These are phyloP conservation scores for Chrysoporthe puriensis DNA, from an alignment of 2,329 filamentous ascomycete genomes.

Conservation along the genomic window DNA sequence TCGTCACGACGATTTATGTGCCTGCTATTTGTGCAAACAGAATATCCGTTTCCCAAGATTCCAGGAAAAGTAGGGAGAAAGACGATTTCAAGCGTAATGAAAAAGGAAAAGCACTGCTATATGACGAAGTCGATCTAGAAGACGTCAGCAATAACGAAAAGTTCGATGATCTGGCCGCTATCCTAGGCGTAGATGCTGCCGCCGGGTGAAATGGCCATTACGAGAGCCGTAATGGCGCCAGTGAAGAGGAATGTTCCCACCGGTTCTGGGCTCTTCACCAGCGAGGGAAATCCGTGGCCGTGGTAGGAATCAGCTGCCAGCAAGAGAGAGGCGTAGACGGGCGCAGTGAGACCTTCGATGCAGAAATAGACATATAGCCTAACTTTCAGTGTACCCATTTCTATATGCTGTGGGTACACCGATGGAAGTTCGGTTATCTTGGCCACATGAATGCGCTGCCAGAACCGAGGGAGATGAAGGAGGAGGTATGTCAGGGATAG, in stretches of 20 bases:
- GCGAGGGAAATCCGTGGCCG: slow-evolving; percentile 7
- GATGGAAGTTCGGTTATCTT: too few species aligned
- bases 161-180: slow-evolving; percentile 46
- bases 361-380: slow-evolving; percentile 30
- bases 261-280: slow-evolving; percentile 42
- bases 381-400: too few species aligned
- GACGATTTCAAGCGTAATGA: slow-evolving; percentile 42
- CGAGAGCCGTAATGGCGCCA: slow-evolving; percentile 44
- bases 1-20: slow-evolving; percentile 32
- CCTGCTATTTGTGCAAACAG: slow-evolving; percentile 41
- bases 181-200: slow-evolving; percentile 54
- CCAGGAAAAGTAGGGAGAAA: slow-evolving; percentile 56
- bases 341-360: slow-evolving; percentile 43
- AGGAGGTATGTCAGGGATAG: too few species aligned
- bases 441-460: too few species aligned
- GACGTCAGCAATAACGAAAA: slow-evolving; percentile 48
- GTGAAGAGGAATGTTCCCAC: slow-evolving; percentile 48
- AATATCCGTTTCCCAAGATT: slow-evolving; percentile 40
- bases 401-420: too few species aligned
- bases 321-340: slow-evolving; percentile 37
- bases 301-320: slow-evolving; percentile 31
- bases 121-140: slow-evolving; percentile 47
- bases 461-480: too few species aligned
- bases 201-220: slow-evolving; percentile 56
- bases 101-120: slow-evolving; percentile 48